Base-by-base conservation (phyloP, 164 flowering plant genomes). In the Macadamia tetraphylla region DNA sequence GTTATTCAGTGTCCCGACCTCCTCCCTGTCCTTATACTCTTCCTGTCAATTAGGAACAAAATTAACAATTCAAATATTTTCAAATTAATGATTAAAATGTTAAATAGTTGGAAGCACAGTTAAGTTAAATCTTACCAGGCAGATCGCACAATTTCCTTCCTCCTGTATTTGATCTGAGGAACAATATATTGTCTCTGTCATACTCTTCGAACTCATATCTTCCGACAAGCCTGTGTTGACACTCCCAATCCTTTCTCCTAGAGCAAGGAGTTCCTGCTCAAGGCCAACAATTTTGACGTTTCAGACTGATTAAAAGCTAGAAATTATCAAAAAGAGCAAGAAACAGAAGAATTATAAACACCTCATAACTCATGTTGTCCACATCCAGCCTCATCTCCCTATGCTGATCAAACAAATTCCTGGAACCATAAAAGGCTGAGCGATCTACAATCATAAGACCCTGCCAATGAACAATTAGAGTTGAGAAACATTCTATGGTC, bases 291-390 rank as follows among this genome's bases (percentile, higher is more conserved):
- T 13, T 67, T 13, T 59, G 42, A 1, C 40, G 3, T 35, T 2
- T 35, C 40, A 56, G 51, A 70, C 3, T 8, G 2, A 66, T 31
- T 43, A 46, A 43, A 52, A 63, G 62, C 13, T 14, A 35, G 51
- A 46, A 46, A 14, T 13, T 53, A 6, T 4, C 11, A 49, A 49
- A 53, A 53, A 17, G 17, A 53, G 15, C 57, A 53, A 14, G 57
- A 53, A 3, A 53, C 18, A 17, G 18, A 6, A 14, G 6, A 53
- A 53, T 14, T 14, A 53, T 53, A 14, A 14, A 2, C 13, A 86
- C 90, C 88, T 86, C 90, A 56, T 86, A 86, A 64, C 82, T 81
- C 90, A 86, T 83, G 73, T 80, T 76, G 73, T 86, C 90, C 18
- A 83, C 44, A 67, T 86, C 88, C 15, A 86, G 76, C 78, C 86